Evolutionary conservation across 2,329 filamentous ascomycete species (phyloP), one percentile per base, ranked within the genome.

Genomic region (Chaetomiaceae sp.): DNA sequence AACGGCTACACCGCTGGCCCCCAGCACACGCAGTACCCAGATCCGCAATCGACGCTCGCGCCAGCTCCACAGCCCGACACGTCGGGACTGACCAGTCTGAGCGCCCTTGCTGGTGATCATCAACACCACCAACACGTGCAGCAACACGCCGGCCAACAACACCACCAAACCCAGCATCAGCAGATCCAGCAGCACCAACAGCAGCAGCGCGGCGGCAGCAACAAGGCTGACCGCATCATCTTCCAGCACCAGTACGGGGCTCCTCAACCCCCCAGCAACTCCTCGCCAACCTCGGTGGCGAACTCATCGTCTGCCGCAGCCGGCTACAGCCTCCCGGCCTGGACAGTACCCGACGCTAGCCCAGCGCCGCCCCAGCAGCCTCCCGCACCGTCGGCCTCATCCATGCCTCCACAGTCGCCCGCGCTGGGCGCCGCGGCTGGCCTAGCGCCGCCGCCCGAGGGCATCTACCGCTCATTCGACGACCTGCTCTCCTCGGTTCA

Each of bases 391-490:
- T 68, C 63, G 7, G 43, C 61, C 9, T 60, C 64, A 6, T 62
- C 66, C 37, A 76, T 76, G 74, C 69, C 58, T 70, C 69, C 73
- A 56, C 73, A 73, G 63, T 75, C 75, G 61, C 73, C 75, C 56
- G 71, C 72, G 37, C 70, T 74, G 40, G 55, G 46, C 37, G 40
- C 37, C 27, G 13, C 51, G 2, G 53, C 49, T 2, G 55, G 57
- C 54, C 69, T 82, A 56, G 72, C 76, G 38, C 77, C 80, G 36
- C 80, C 80, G 45, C 78, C 79, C 46, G 80, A 83, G 64, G 79
- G 78, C 58, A 82, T 84, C 64, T 84, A 79, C 57, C 71, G 76
- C 42, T 76, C 73, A 47, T 83, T 83, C 57, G 80, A 83, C 27
- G 80, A 83, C 55, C 72, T 84, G 37, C 73, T 83, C 61, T 71